Conservation (phyloP, 805 yeast genomes). For the Schwanniomyces occidentalis region DNA sequence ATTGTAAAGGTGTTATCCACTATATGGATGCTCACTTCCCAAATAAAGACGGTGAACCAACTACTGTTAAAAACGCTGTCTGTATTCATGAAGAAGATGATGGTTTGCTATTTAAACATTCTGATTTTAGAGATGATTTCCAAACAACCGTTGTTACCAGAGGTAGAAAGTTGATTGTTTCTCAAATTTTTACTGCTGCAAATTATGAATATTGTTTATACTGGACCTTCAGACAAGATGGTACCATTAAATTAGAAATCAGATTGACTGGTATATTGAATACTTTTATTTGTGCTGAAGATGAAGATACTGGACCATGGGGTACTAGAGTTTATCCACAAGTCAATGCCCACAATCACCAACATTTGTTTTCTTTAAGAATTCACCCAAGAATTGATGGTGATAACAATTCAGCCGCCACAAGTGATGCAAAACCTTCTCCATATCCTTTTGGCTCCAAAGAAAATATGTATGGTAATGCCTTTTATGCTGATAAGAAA, state of each 20-base stretch:
- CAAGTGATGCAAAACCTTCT: conserved; percentile 61
- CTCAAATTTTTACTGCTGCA: conserved; percentile 85
- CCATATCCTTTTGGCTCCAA: conserved; percentile 61
- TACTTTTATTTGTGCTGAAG: conserved; percentile 64
- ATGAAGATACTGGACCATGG: conserved; percentile 71
- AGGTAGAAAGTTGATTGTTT: conserved; percentile 69
- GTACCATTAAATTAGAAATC: conserved; percentile 75
- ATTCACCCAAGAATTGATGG: conserved; percentile 82
- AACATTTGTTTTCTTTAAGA: conserved; percentile 77
- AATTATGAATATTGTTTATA: conserved; percentile 84
- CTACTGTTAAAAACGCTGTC: conserved; percentile 72
- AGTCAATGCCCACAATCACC: conserved; percentile 84
- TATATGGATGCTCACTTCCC: conserved; percentile 79
- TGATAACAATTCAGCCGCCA: conserved; percentile 71
- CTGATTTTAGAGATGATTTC: conserved; percentile 80
- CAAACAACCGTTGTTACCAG: conserved; percentile 74
- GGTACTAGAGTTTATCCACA: conserved; percentile 80
- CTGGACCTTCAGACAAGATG: conserved; percentile 83
- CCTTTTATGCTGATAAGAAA: conserved; percentile 64
- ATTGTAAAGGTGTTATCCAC: conserved; percentile 84
- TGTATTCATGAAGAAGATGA: conserved; percentile 89
- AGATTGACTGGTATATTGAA: conserved; percentile 82
- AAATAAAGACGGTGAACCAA: conserved; percentile 65
- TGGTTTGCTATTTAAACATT: conserved; percentile 76
- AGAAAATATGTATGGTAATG: conserved; percentile 80